These are phyloP conservation scores for Scheffersomyces cryptocercus DNA, from an alignment of 1,139 yeast genomes.

Conservation along the genomic window DNA sequence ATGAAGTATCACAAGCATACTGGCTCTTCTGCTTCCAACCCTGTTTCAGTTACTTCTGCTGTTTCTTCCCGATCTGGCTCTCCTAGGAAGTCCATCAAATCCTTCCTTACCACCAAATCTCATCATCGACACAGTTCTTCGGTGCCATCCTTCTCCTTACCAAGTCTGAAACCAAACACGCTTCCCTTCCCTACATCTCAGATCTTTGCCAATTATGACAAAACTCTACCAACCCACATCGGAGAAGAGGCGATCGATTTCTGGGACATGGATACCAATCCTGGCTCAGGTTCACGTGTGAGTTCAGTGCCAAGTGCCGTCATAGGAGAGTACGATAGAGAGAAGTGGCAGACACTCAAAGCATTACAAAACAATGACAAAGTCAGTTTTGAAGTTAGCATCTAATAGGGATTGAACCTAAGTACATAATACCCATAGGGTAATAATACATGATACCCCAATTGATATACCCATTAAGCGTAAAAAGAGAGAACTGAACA, in stretches of 20 bases:
- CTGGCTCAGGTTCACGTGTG: constrained; percentile 40
- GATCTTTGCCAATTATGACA: background rate
- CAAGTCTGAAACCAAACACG: constrained; percentile 1
- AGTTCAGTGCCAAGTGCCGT: constrained; percentile 60
- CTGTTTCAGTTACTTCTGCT: constrained; percentile 30
- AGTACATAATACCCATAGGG: too few species aligned
- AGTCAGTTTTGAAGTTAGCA: constrained; percentile 1
- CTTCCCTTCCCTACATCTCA: background rate
- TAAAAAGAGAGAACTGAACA: too few species aligned
- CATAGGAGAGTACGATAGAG: constrained; percentile 64
- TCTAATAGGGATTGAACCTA: background rate
- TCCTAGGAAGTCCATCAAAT: constrained; percentile 31
- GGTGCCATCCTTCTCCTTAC: constrained; percentile 9
- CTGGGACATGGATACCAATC: constrained; percentile 43
- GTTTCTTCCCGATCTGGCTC: constrained; percentile 28
- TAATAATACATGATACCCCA: background rate
- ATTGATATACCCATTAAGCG: background rate
- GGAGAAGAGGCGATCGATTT: constrained; percentile 23
- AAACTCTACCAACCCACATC: background rate
- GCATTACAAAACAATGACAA: constrained; percentile 19
- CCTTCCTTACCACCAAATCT: constrained; percentile 17
- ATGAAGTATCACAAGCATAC: constrained; percentile 23
- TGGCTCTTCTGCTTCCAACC: constrained; percentile 30
- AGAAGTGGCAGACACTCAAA: constrained; percentile 61
- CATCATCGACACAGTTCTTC: constrained; percentile 15